Conservation (phyloP, 495 filamentous ascomycete species). For the Penicillium longicatenatum region DNA sequence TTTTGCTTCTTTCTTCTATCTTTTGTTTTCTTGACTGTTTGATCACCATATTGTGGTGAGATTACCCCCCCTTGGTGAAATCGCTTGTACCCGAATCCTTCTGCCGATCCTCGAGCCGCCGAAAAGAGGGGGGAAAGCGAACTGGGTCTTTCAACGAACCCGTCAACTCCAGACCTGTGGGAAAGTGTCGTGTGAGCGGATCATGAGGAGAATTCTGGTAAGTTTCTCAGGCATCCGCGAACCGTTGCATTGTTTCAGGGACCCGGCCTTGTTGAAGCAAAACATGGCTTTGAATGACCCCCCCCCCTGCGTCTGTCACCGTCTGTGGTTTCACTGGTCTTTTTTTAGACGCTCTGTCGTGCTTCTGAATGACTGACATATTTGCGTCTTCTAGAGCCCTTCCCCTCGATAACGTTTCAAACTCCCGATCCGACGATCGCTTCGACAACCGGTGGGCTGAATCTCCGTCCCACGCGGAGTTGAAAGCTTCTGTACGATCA, state of each 20-base stretch:
- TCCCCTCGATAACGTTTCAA: conserved; percentile 13
- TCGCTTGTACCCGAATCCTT: conserved; percentile 2
- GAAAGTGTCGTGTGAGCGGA: conserved; percentile 4
- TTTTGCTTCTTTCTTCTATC: conserved; percentile 4
- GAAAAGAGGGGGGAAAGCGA: conserved; percentile 23
- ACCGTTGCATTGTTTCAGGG: conserved; percentile 17
- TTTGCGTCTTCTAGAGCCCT: conserved; percentile 17
- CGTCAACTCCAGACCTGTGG: not conserved
- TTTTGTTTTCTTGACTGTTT: conserved; percentile 1
- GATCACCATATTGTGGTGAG: not conserved
- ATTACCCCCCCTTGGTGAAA: not conserved
- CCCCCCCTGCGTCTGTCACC: conserved; percentile 30
- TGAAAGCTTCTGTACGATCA: conserved; percentile 12
- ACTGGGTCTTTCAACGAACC: not conserved
- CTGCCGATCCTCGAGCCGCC: conserved; percentile 13
- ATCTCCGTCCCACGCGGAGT: conserved; percentile 1
- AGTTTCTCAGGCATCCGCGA: conserved; percentile 8
- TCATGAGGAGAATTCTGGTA: conserved; percentile 6
- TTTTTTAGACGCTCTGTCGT: conserved; percentile 22
- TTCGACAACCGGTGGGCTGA: conserved; percentile 3
- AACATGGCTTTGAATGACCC: conserved; percentile 20
- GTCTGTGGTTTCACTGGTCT: conserved; percentile 25
- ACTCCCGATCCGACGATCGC: conserved; percentile 6
- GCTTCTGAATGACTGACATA: conserved; percentile 19
- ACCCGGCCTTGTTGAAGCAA: conserved; percentile 22